phyloP scores from a whole-genome alignment of 805 yeast species.

The Ogataea zsoltii region DNA sequence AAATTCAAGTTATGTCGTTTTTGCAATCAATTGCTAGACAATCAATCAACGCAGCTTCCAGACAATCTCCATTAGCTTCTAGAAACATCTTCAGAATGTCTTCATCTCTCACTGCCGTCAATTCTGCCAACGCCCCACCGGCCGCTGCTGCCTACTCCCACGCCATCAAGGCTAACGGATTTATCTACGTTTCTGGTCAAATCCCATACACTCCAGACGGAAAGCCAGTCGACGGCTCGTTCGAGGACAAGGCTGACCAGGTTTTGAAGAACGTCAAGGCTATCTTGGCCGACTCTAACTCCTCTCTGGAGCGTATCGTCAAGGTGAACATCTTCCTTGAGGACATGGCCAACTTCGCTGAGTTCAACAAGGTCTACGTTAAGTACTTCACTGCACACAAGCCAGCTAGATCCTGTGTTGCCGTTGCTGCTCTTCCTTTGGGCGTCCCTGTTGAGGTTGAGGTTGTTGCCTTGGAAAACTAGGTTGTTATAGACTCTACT shows the following conservation, averaged over 20 bases:
- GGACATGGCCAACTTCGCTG: conserved; percentile 84
- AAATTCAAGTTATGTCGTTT: conserved; percentile 7
- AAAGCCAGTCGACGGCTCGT: conserved; percentile 73
- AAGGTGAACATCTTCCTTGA: conserved; percentile 89
- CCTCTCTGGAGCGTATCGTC: conserved; percentile 78
- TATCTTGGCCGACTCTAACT: conserved; percentile 82
- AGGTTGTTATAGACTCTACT: neutral
- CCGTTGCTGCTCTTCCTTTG: conserved; percentile 88
- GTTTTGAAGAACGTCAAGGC: conserved; percentile 65
- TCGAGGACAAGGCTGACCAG: conserved; percentile 77
- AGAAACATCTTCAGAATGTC: conserved; percentile 32
- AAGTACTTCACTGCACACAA: conserved; percentile 71
- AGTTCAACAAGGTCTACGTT: conserved; percentile 82
- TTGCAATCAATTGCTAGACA: conserved; percentile 17
- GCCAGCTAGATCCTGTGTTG: conserved; percentile 98
- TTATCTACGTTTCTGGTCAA: conserved; percentile 92
- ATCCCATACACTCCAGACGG: conserved; percentile 86
- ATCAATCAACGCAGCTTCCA: conserved; percentile 10
- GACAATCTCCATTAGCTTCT: conserved; percentile 9
- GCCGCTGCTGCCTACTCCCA: conserved; percentile 97
- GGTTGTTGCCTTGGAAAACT: conserved; percentile 69
- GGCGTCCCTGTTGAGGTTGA: conserved; percentile 85
- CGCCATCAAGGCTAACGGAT: conserved; percentile 89
- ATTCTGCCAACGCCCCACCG: conserved; percentile 82
- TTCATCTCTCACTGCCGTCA: conserved; percentile 44